A percentile compares a stretch with the other conserved stretches of the same genome.
Evolutionary conservation across 441 rosid species (phyloP).

Genomic region (Croton setiger): DNA sequence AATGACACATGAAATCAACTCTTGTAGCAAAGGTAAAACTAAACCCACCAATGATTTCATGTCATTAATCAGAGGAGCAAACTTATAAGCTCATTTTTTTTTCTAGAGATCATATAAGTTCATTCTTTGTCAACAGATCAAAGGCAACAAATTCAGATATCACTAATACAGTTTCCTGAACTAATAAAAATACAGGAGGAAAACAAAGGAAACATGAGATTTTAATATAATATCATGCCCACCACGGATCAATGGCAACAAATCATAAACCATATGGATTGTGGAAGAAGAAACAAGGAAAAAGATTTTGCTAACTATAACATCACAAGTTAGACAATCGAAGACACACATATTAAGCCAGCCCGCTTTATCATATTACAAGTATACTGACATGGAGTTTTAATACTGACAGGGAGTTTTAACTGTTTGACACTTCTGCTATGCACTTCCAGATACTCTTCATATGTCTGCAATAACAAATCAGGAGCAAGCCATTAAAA

Average conservation of each 20-base stretch:
- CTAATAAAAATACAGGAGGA: not conserved
- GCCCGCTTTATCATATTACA: constrained; percentile 6
- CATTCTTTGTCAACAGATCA: not conserved
- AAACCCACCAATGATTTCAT: not conserved
- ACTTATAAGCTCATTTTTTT: not conserved
- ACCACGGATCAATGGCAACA: not conserved
- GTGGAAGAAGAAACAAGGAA: too few relatives aligned
- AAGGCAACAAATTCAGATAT: not conserved
- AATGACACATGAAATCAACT: not conserved
- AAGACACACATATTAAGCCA: not conserved
- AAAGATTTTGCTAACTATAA: not conserved
- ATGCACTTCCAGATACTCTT: constrained; percentile 85
- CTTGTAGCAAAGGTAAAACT: not conserved
- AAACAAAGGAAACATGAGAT: not conserved
- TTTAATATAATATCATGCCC: not conserved
- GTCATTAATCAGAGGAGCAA: not conserved
- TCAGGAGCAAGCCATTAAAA: constrained; percentile 19
- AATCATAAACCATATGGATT: constrained; percentile 2
- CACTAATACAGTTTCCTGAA: not conserved
- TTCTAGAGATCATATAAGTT: not conserved
- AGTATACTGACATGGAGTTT: constrained; percentile 61
- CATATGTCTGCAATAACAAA: constrained; percentile 71
- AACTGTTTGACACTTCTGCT: constrained; percentile 64
- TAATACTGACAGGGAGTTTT: constrained; percentile 63
- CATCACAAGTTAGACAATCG: not conserved